These are phyloP conservation scores for Chamaecrista fasciculata DNA, from an alignment of 306 rosid genomes.

Conservation along the genomic window DNA sequence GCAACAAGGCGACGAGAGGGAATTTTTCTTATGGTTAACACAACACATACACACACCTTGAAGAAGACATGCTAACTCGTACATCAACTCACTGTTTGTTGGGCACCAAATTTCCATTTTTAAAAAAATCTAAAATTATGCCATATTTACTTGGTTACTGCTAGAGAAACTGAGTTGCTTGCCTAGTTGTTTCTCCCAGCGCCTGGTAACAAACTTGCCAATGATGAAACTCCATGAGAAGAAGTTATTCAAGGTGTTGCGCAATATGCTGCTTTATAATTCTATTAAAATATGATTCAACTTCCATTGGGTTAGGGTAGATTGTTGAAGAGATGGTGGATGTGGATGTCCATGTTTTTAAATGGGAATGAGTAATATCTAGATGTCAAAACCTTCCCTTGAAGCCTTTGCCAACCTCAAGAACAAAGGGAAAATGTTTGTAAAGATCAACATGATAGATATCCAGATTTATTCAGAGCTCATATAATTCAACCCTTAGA, in stretches of 20 bases:
- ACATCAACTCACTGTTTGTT: not conserved
- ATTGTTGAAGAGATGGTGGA: slow-evolving; percentile 3
- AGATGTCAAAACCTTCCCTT: no score
- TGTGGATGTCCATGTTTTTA: not conserved
- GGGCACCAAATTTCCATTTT: not conserved
- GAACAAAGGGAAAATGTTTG: no score
- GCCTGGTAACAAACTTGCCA: slow-evolving; percentile 75
- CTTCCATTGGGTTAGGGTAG: not conserved
- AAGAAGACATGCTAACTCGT: not conserved
- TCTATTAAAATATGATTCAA: slow-evolving; percentile 11
- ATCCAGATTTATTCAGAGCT: no score
- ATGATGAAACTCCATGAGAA: slow-evolving; percentile 82
- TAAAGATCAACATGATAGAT: no score
- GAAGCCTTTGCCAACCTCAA: no score
- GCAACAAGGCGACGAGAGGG: no score
- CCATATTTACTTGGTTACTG: slow-evolving; percentile 7
- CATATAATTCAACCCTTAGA: no score
- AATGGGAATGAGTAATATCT: not conserved
- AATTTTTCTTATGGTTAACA: no score
- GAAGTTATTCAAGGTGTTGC: not conserved
- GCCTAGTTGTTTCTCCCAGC: slow-evolving; percentile 64
- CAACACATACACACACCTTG: not conserved
- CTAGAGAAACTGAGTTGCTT: slow-evolving; percentile 20
- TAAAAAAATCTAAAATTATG: slow-evolving; percentile 10
- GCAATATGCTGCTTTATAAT: slow-evolving; percentile 7